Evolutionary conservation across 768 basidiomycete species (phyloP).

Genomic region (Udeniomyces megalosporus): DNA sequence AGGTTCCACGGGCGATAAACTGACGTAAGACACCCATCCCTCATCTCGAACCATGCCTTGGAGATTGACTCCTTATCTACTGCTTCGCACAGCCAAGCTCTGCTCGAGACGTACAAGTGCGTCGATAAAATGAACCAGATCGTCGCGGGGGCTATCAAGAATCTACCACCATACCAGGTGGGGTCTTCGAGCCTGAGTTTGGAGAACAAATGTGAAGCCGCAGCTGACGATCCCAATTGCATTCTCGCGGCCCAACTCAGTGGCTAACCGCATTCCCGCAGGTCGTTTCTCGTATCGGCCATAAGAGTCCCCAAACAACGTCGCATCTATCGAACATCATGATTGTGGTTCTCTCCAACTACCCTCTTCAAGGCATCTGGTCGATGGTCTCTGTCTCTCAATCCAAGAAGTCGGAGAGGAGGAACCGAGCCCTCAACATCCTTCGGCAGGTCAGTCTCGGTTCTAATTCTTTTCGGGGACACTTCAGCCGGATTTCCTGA

Average conservation of each 20-base stretch:
- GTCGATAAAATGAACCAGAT: neutral
- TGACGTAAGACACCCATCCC: too few species aligned
- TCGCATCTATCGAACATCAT: constrained; percentile 50
- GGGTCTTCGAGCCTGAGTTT: constrained; percentile 6
- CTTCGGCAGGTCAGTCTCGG: constrained; percentile 26
- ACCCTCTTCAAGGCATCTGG: constrained; percentile 87
- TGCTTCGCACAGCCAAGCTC: too few species aligned
- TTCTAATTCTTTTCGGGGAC: neutral
- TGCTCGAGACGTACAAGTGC: too few species aligned
- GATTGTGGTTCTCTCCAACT: constrained; percentile 51
- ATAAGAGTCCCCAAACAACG: constrained; percentile 48
- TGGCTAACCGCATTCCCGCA: constrained; percentile 96
- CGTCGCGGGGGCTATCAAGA: constrained; percentile 43
- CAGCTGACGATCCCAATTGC: too few species aligned
- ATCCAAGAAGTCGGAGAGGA: constrained; percentile 52
- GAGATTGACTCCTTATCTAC: too few species aligned
- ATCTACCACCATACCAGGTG: constrained; percentile 66
- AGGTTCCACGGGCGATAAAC: too few species aligned
- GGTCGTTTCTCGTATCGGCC: constrained; percentile 83
- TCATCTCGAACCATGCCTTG: too few species aligned
- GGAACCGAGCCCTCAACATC: constrained; percentile 39
- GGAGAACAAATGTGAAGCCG: too few species aligned
- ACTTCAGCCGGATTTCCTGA: neutral
- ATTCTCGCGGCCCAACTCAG: constrained; percentile 32
- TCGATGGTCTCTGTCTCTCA: constrained; percentile 74